These are phyloP conservation scores for Linnemannia exigua DNA, from an alignment of 192 early-diverging fungal genomes.

Conservation along the genomic window DNA sequence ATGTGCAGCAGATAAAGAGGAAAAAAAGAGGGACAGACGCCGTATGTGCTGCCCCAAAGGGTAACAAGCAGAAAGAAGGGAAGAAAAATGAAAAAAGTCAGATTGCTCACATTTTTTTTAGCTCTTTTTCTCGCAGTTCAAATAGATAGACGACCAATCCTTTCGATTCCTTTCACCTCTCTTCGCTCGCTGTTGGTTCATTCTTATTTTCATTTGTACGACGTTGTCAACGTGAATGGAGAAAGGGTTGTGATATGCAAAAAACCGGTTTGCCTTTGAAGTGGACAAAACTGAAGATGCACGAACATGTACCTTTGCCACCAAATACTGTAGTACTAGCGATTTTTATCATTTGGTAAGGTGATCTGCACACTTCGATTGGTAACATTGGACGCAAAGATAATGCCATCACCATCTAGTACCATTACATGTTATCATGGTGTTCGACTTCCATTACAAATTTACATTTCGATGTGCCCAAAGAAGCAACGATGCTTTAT, in stretches of 20 bases:
- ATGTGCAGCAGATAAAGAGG: no score
- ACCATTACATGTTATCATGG: no score
- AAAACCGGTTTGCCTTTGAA: background rate
- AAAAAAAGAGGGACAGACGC: no score
- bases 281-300: background rate
- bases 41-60: no score
- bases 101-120: background rate
- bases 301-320: background rate
- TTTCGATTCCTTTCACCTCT: background rate
- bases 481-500: background rate
- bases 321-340: background rate
- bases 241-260: background rate
- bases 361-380: no score
- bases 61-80: background rate
- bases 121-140: background rate
- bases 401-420: no score
- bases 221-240: background rate
- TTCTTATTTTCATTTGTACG: slow-evolving; percentile 1
- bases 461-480: no score
- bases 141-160: background rate
- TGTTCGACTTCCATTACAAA: no score
- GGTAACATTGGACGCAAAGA: no score
- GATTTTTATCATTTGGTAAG: background rate
- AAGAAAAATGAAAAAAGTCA: background rate
- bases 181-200: background rate